Evolutionary conservation across 2,329 filamentous ascomycete genomes (phyloP).

Genomic region (Seiridium cupressi): DNA sequence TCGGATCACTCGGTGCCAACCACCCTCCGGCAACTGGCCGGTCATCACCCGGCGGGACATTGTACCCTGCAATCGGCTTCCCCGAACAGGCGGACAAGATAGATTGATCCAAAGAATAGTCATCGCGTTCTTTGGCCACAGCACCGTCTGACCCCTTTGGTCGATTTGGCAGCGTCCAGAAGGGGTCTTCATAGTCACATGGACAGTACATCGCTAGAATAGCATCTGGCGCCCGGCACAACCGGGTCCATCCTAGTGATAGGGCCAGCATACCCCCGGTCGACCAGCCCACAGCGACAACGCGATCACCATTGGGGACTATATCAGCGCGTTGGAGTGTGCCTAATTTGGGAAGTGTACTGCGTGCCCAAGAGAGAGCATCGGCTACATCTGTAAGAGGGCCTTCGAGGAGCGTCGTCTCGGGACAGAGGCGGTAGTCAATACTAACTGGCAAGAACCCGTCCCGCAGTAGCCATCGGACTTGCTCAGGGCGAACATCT

Average conservation of each 20-base stretch:
- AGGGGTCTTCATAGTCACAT: slow-evolving; percentile 14
- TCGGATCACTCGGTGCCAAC: neutral
- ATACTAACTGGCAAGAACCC: slow-evolving; percentile 46
- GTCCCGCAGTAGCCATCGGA: slow-evolving; percentile 28
- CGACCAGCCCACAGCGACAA: slow-evolving; percentile 47
- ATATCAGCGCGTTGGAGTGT: slow-evolving; percentile 11
- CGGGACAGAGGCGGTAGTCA: slow-evolving; percentile 50
- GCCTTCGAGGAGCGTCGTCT: slow-evolving; percentile 40
- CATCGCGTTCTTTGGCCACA: neutral
- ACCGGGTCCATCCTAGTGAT: slow-evolving; percentile 35
- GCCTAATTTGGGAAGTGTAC: neutral
- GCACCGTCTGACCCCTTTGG: slow-evolving; percentile 14
- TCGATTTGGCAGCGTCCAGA: neutral
- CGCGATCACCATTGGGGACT: slow-evolving; percentile 20
- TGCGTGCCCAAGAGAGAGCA: slow-evolving; percentile 37
- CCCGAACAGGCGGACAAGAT: neutral
- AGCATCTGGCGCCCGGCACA: slow-evolving; percentile 32
- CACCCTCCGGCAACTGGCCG: neutral
- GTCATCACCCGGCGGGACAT: neutral
- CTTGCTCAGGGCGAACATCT: slow-evolving; percentile 35
- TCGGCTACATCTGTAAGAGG: slow-evolving; percentile 43
- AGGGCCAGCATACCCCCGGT: slow-evolving; percentile 45
- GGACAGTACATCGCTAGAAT: slow-evolving; percentile 45
- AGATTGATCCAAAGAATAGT: neutral
- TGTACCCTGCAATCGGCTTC: neutral